Base-by-base conservation (phyloP, 2,329 filamentous ascomycete species). In the Ploettnerulaceae sp. region DNA sequence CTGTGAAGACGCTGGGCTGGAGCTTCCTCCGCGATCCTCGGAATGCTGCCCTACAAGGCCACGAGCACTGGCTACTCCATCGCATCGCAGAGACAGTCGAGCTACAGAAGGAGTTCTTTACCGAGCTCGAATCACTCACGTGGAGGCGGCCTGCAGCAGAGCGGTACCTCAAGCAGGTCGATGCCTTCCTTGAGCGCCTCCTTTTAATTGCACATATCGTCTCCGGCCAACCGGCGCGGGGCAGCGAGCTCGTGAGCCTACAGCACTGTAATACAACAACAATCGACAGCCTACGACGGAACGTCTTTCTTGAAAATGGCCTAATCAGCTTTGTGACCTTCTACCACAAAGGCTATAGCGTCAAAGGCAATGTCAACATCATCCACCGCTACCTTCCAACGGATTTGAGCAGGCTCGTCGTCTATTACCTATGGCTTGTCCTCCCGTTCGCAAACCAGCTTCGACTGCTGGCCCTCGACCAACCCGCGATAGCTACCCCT, bases 361-460 rank as follows among this genome's bases (percentile, higher is more conserved):
- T 48, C n/a, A 52, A 36, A 5, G 50, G 48, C 3, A 37, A 53
- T 18, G 46, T 36, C 6, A 62, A 62, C 45, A 49, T 61, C 7
- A 62, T 62, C 45, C 41, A 62, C 42, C 46, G 54, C 11, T 62
- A 59, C 51, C 36, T 62, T 33, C 52, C 52, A 26, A 43, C 36
- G 7, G 55, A 58, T 44, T 47, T 60, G 8, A 54, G 51, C 17
- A 52, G 57, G 49, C 51, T 61, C 21, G 29, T 58, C 21, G 42
- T 59, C 7, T 61, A 48, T 53, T 61, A 61, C 43, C 24, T 59
- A 11, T 61, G 48, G 57, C 47, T 59, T 15, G 51, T 53, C 24
- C 33, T 58, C 33, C 57, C 47, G 45, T 56, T 52, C 14, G 7
- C n/a, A 31, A 14, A 48, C 14, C 25, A 26, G 25, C 25, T 26